Evolutionary conservation across 1,139 yeast species (phyloP).

Genomic region (Taphrina flavorubra): DNA sequence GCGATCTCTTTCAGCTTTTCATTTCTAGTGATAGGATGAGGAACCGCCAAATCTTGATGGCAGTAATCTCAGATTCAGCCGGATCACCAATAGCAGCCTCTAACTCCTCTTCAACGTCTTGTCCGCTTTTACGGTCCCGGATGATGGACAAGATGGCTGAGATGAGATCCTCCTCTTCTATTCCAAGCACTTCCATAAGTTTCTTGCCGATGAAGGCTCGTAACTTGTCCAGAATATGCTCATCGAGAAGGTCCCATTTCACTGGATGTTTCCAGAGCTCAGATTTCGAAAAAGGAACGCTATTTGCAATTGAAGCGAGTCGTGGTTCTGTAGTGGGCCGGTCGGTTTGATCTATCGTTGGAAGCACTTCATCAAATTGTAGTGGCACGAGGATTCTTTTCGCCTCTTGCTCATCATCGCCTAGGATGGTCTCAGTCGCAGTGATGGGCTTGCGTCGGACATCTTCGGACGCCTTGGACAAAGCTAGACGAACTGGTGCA

Average conservation of each 20-base stretch:
- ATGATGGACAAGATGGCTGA: slow-evolving; percentile 13
- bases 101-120: slow-evolving; percentile 28
- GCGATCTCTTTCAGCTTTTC: neutral
- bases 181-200: slow-evolving; percentile 52
- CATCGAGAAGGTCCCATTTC: slow-evolving; percentile 50
- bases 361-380: slow-evolving; percentile 30
- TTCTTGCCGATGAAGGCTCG: slow-evolving; percentile 49
- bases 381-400: slow-evolving; percentile 42
- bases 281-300: slow-evolving; percentile 46
- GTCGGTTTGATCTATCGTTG: neutral
- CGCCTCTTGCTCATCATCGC: slow-evolving; percentile 43
- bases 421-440: slow-evolving; percentile 32
- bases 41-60: slow-evolving; percentile 49
- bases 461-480: slow-evolving; percentile 35
- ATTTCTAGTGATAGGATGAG: slow-evolving; percentile 45
- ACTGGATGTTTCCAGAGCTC: slow-evolving; percentile 48
- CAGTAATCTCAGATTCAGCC: slow-evolving; percentile 51
- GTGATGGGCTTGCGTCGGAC: slow-evolving; percentile 13
- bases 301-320: slow-evolving; percentile 29
- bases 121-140: neutral
- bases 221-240: slow-evolving; percentile 47
- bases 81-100: slow-evolving; percentile 31
- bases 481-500: slow-evolving; percentile 34
- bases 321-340: slow-evolving; percentile 6
- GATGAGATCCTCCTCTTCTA: slow-evolving; percentile 52